These are phyloP conservation scores for Mucor sp. DNA, from an alignment of 371 early-diverging fungal genomes.

Conservation along the genomic window DNA sequence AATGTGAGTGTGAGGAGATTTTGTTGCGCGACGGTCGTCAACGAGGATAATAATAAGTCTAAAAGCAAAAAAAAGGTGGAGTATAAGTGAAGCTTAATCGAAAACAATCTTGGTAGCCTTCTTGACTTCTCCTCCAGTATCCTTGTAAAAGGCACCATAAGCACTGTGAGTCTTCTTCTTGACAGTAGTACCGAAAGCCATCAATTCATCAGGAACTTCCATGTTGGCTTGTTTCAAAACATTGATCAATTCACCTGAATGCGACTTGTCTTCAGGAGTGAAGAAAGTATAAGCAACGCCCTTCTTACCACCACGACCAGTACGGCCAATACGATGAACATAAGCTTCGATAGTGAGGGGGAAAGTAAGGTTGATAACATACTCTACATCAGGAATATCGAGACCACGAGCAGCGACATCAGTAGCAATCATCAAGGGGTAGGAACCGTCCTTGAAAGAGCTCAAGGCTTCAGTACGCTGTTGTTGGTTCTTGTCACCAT, in stretches of 20 bases:
- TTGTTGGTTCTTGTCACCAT: conserved; percentile 81
- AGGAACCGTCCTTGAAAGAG: conserved; percentile 71
- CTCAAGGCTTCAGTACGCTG: conserved; percentile 72
- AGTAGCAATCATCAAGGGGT: conserved; percentile 87
- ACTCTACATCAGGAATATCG: conserved; percentile 96
- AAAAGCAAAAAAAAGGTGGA: background rate
- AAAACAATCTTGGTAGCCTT: conserved; percentile 94
- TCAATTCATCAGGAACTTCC: conserved; percentile 82
- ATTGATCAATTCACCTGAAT: conserved; percentile 87
- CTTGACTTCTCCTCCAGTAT: conserved; percentile 72
- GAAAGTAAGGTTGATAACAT: conserved; percentile 98
- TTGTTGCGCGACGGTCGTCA: too few relatives aligned
- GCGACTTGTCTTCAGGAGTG: conserved; percentile 91
- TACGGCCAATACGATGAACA: conserved; percentile 95
- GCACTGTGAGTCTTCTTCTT: conserved; percentile 96
- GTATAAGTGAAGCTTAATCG: conserved; percentile 34
- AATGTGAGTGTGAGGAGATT: background rate
- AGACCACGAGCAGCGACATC: conserved; percentile 97
- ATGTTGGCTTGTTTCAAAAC: conserved; percentile 89
- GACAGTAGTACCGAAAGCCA: conserved; percentile 94
- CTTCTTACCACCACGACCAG: conserved; percentile 93
- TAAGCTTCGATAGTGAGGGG: conserved; percentile 96
- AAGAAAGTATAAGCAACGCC: conserved; percentile 96
- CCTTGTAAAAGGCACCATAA: conserved; percentile 96
- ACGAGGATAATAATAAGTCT: background rate